phyloP scores from a whole-genome alignment of 495 filamentous ascomycete genomes.

The Parathielavia appendiculata region DNA sequence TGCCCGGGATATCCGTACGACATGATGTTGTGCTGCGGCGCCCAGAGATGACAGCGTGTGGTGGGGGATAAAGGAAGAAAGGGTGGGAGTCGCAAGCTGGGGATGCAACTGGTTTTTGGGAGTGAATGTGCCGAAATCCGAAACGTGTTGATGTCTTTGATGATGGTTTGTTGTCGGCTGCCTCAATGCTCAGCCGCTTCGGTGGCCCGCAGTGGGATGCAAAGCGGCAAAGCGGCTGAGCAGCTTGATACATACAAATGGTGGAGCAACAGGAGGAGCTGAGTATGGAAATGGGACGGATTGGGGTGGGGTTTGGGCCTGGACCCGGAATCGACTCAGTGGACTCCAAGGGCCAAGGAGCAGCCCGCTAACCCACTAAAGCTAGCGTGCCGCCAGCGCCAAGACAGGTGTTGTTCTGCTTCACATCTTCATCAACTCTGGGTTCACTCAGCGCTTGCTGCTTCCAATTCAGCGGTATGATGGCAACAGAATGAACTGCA shows the following conservation, averaged over 20 bases:
- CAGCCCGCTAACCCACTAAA: too few species aligned
- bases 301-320: too few species aligned
- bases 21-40: constrained; percentile 11
- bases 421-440: too few species aligned
- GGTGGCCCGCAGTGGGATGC: neutral
- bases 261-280: constrained; percentile 1
- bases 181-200: neutral
- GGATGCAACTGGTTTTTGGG: neutral
- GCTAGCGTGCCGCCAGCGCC: too few species aligned
- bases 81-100: neutral
- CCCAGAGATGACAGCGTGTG: neutral
- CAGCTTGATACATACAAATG: neutral
- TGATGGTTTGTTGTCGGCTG: constrained; percentile 4
- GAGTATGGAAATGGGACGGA: too few species aligned
- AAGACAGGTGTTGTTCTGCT: too few species aligned
- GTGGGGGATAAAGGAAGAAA: neutral
- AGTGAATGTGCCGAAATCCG: neutral
- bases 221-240: neutral
- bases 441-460: too few species aligned
- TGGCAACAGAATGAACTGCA: too few species aligned
- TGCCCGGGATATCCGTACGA: constrained; percentile 35
- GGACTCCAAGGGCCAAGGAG: too few species aligned
- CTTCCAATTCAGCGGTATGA: too few species aligned
- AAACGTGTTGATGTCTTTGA: neutral
- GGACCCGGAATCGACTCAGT: too few species aligned